Conservation (phyloP, 2,329 filamentous ascomycete species). For the Neopestalotiopsis sp. region DNA sequence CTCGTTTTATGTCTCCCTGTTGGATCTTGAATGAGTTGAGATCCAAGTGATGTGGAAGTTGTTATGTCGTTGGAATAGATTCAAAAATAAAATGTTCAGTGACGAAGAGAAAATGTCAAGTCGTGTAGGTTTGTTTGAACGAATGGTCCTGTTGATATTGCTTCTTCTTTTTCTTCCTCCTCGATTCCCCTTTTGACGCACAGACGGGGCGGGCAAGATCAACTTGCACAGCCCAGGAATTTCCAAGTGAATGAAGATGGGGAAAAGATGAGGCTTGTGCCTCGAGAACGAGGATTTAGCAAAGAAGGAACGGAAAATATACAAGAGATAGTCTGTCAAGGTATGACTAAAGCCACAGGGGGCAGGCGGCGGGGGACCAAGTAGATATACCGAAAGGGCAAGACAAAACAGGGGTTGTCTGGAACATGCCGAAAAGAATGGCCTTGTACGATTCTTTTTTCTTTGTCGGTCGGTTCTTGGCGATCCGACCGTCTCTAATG, state of each 20-base stretch:
- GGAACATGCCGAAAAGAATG: constrained; percentile 2
- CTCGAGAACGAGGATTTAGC: not conserved
- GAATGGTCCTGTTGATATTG: not conserved
- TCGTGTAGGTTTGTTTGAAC: not conserved
- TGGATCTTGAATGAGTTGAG: not conserved
- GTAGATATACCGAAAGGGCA: not conserved
- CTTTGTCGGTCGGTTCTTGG: not conserved
- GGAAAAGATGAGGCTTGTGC: not conserved
- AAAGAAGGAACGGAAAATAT: not conserved
- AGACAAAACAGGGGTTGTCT: not conserved
- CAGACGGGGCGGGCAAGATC: constrained; percentile 8
- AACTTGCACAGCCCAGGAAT: constrained; percentile 12
- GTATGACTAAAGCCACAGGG: not conserved
- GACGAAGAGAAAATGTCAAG: not conserved
- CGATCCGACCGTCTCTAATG: not conserved
- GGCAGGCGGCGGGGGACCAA: not conserved
- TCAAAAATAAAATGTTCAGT: not conserved
- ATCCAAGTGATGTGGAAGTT: not conserved
- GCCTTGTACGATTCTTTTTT: not conserved
- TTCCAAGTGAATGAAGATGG: not conserved
- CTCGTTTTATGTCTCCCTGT: not conserved
- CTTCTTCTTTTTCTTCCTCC: not conserved
- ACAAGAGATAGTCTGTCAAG: not conserved
- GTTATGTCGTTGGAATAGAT: not conserved
- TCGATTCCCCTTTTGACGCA: not conserved